Percentiles rank a stretch among this genome's conserved stretches.
Conservation (phyloP, 2,329 filamentous ascomycete genomes). For the Epichloe coenophiala region DNA sequence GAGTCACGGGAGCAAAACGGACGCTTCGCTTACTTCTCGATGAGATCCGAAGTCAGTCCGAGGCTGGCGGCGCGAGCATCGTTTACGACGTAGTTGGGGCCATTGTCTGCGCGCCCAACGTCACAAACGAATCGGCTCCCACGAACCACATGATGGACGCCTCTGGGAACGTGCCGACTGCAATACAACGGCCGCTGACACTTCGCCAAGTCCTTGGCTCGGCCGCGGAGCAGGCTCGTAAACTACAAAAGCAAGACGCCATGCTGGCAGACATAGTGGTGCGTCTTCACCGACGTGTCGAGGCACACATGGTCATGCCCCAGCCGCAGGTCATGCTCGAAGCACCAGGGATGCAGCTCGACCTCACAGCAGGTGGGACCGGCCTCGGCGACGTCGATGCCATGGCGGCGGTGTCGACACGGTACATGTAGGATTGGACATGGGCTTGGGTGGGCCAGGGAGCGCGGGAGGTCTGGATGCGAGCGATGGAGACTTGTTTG, state of each 20-base stretch:
- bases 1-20: conserved; percentile 47
- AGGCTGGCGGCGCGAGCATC: conserved; percentile 42
- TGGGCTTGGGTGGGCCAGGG: conserved; percentile 26
- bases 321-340: conserved; percentile 29
- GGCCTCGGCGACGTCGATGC: conserved; percentile 28
- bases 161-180: conserved; percentile 21
- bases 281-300: conserved; percentile 49
- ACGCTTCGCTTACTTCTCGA: conserved; percentile 51
- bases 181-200: conserved; percentile 35
- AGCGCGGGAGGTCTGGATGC: conserved; percentile 18
- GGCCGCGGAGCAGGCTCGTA: conserved; percentile 44
- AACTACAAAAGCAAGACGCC: conserved; percentile 41
- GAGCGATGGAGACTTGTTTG: conserved; percentile 26
- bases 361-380: conserved; percentile 23
- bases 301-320: conserved; percentile 44
- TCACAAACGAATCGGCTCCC: conserved; percentile 27
- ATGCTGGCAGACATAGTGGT: conserved; percentile 47
- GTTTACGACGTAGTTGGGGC: conserved; percentile 57
- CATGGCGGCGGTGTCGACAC: conserved; percentile 28
- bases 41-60: conserved; percentile 50
- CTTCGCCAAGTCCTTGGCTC: conserved; percentile 46
- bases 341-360: conserved; percentile 26
- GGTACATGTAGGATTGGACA: conserved; percentile 26
- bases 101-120: conserved; percentile 55
- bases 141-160: conserved; percentile 18